phyloP scores from a whole-genome alignment of 176 grass and related monocot genomes.

The Coix lacrymajobi region DNA sequence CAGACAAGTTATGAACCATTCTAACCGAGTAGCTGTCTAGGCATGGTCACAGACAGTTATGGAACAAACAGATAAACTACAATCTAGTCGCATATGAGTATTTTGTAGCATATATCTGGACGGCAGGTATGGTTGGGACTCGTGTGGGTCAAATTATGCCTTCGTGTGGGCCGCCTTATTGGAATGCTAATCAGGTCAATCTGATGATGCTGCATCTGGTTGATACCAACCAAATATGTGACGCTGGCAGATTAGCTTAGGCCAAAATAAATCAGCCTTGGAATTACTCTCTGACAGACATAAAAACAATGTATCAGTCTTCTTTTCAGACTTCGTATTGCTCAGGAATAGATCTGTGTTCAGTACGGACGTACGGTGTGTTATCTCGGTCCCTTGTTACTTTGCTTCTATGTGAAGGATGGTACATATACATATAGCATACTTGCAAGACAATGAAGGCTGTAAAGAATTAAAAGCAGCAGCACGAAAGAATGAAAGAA shows the following conservation, averaged over 20 bases:
- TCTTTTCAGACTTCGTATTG: background rate
- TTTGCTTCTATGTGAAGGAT: slow-evolving; percentile 21
- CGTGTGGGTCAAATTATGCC: background rate
- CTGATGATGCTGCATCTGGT: background rate
- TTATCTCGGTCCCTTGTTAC: background rate
- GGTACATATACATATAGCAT: slow-evolving; percentile 3
- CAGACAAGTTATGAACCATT: background rate
- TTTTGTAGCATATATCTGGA: background rate
- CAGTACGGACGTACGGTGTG: background rate
- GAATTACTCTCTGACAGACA: background rate
- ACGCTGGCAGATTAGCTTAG: background rate
- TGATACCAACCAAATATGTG: background rate
- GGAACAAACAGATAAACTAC: background rate
- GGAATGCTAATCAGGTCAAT: background rate
- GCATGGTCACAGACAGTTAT: background rate
- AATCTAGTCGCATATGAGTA: background rate
- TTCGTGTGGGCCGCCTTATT: background rate
- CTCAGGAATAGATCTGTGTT: background rate
- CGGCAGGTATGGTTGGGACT: background rate
- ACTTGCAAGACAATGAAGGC: background rate
- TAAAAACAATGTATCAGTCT: background rate
- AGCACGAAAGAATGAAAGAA: background rate
- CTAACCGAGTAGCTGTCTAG: background rate
- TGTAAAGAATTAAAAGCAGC: background rate
- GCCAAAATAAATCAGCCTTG: background rate